Evolutionary conservation across 306 rosid species (phyloP).

Genomic region (Dalbergia cochinchinensis): DNA sequence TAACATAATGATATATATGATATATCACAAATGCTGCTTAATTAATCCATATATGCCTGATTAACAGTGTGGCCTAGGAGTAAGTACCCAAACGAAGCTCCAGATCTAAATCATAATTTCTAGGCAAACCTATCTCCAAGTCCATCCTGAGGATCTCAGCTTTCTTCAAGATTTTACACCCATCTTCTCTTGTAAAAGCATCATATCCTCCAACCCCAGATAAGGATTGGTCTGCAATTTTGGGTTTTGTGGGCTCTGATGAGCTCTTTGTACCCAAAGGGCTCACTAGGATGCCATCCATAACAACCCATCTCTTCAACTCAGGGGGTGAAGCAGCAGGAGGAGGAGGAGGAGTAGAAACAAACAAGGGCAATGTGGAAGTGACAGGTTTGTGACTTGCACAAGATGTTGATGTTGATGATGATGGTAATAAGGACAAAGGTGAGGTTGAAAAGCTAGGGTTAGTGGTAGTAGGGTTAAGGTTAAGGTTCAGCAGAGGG

Average conservation of each 20-base stretch:
- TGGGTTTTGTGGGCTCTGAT: constrained; percentile 35
- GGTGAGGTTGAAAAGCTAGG: constrained; percentile 56
- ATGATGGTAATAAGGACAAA: constrained; percentile 44
- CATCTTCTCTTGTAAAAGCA: constrained; percentile 44
- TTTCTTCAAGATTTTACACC: constrained; percentile 56
- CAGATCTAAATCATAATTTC: constrained; percentile 76
- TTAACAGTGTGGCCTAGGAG: constrained; percentile 42
- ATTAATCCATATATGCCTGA: neutral
- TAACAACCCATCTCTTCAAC: constrained; percentile 48
- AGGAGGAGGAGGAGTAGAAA: constrained; percentile 46
- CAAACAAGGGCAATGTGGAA: constrained; percentile 56
- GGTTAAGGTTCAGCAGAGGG: constrained; percentile 56
- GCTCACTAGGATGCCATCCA: constrained; percentile 52
- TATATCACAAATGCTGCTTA: neutral
- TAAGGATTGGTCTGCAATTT: constrained; percentile 33
- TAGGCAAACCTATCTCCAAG: constrained; percentile 66
- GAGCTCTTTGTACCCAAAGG: constrained; percentile 43
- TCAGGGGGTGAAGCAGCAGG: constrained; percentile 42
- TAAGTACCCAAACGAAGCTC: constrained; percentile 90
- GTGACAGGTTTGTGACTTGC: constrained; percentile 44
- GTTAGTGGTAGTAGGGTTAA: constrained; percentile 52
- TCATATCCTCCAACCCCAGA: constrained; percentile 35
- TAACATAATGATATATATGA: constrained; percentile 9
- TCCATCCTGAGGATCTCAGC: constrained; percentile 67
- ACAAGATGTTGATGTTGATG: constrained; percentile 33